phyloP scores from a whole-genome alignment of 495 filamentous ascomycete species.

The Daldinia childiae region DNA sequence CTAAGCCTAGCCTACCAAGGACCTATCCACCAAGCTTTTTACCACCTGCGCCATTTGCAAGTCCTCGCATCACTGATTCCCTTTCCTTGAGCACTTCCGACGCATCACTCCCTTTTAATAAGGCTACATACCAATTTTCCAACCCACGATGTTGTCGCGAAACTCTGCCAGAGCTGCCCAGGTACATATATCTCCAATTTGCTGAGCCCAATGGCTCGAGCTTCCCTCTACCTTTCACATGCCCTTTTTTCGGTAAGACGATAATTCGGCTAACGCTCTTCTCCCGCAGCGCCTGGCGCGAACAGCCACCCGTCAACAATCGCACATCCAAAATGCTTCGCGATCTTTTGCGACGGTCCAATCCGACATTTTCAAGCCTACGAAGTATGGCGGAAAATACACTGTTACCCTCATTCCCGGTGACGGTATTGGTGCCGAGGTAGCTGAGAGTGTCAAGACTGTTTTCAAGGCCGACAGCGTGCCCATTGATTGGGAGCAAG shows the following conservation, averaged over 20 bases:
- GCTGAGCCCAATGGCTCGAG: constrained; percentile 38
- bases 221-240: constrained; percentile 35
- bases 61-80: constrained; percentile 29
- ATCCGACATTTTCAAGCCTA: constrained; percentile 95
- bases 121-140: constrained; percentile 8
- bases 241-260: constrained; percentile 32
- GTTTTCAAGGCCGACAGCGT: constrained; percentile 99
- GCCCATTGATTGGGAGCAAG: constrained; percentile 97
- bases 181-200: constrained; percentile 47
- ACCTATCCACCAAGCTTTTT: constrained; percentile 38
- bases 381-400: constrained; percentile 99
- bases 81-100: constrained; percentile 26
- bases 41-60: constrained; percentile 47
- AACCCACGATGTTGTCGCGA: constrained; percentile 65
- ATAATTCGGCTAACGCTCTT: constrained; percentile 20
- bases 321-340: constrained; percentile 51
- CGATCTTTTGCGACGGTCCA: constrained; percentile 77
- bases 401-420: constrained; percentile 98
- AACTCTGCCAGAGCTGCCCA: constrained; percentile 62
- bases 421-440: constrained; percentile 97
- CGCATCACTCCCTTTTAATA: constrained; percentile 23
- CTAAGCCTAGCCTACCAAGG: constrained; percentile 13
- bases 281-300: constrained; percentile 63
- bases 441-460: constrained; percentile 96
- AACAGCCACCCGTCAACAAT: constrained; percentile 60